A percentile compares a stretch with the other conserved stretches of the same genome.
These are phyloP conservation scores for Agrocybe praecox DNA, from an alignment of 768 basidiomycete species.

Conservation along the genomic window DNA sequence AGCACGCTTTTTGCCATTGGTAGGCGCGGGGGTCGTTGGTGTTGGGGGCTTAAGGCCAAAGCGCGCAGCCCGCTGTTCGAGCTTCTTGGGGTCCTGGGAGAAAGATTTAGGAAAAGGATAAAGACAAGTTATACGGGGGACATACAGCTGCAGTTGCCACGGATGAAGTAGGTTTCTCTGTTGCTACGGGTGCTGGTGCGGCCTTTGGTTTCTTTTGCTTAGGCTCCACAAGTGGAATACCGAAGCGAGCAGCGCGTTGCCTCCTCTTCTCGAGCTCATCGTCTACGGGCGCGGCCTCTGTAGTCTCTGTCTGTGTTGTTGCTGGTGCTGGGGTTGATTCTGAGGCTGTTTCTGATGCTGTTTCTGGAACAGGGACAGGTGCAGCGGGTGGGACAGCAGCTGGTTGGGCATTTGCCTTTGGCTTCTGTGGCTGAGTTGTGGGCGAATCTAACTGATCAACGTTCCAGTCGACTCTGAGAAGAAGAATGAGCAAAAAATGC, in stretches of 20 bases:
- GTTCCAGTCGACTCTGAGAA: constrained; percentile 45
- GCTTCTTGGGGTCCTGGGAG: constrained; percentile 49
- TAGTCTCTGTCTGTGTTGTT: background rate
- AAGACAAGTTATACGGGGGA: constrained; percentile 2
- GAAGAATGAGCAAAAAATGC: background rate
- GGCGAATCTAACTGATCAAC: constrained; percentile 29
- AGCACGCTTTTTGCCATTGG: constrained; percentile 30
- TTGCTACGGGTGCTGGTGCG: constrained; percentile 2
- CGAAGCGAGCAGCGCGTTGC: constrained; percentile 70
- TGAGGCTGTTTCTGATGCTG: constrained; percentile 1
- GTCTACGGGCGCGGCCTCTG: constrained; percentile 31
- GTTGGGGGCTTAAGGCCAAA: constrained; percentile 41
- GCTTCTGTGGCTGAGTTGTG: constrained; percentile 1
- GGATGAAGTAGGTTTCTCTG: constrained; percentile 4
- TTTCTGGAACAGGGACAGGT: background rate
- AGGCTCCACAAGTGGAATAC: constrained; percentile 59
- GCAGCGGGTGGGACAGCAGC: constrained; percentile 6
- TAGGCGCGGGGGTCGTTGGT: constrained; percentile 8
- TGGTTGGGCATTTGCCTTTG: constrained; percentile 4
- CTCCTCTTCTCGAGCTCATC: constrained; percentile 58
- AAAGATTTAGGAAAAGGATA: background rate
- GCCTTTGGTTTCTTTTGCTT: constrained; percentile 23
- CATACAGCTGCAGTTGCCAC: constrained; percentile 25
- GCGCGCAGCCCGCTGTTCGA: constrained; percentile 54
- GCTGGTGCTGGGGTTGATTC: background rate